A percentile compares a stretch with the other conserved stretches of the same genome.
Evolutionary conservation across 2,329 filamentous ascomycete genomes (phyloP).

Genomic region (Penicillium brevicompactum): DNA sequence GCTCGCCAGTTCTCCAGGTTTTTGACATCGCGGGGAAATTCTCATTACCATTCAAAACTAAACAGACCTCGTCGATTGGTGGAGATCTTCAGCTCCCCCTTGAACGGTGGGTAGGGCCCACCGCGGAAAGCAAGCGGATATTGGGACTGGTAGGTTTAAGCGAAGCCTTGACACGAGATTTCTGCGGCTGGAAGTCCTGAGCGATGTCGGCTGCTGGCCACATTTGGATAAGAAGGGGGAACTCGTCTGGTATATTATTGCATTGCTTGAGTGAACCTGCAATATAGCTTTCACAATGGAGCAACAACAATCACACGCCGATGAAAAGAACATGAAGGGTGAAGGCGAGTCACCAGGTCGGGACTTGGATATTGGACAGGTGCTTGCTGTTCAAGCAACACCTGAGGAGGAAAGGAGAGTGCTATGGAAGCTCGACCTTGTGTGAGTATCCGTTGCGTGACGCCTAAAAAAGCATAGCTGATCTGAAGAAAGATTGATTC

Average conservation of each 20-base stretch:
- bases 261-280: neutral
- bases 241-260: neutral
- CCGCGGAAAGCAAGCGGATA: conserved; percentile 12
- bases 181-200: neutral
- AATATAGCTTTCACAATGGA: neutral
- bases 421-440: conserved; percentile 14
- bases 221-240: neutral
- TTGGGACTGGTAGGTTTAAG: conserved; percentile 14
- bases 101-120: conserved; percentile 2
- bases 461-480: neutral
- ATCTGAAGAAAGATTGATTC: conserved; percentile 7
- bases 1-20: neutral
- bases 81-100: neutral
- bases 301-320: neutral
- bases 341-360: conserved; percentile 3
- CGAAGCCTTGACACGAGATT: neutral
- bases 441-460: conserved; percentile 7
- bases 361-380: conserved; percentile 17
- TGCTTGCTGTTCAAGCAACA: conserved; percentile 15
- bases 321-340: conserved; percentile 13
- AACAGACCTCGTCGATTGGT: neutral
- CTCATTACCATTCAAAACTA: neutral
- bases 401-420: conserved; percentile 14
- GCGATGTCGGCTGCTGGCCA: neutral
- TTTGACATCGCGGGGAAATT: conserved; percentile 1